Evolutionary conservation across 495 filamentous ascomycete species (phyloP).

Genomic region (Podospora pseudoanserina): DNA sequence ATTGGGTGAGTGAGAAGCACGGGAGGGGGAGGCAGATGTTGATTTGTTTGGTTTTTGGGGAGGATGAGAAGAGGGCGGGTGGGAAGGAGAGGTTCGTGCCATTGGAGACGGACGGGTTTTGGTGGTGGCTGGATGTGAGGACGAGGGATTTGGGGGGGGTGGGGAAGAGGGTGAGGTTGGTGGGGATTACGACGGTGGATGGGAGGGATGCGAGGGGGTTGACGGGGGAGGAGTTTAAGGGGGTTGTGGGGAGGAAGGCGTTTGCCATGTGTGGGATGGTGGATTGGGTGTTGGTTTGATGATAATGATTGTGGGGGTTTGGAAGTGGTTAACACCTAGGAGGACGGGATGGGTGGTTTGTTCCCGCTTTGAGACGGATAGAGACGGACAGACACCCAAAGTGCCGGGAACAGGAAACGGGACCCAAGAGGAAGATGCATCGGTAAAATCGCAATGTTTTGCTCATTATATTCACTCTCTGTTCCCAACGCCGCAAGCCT

Average conservation of each 20-base stretch:
- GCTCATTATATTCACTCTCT: not conserved
- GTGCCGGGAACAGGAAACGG: not conserved
- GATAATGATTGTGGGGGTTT: too few relatives aligned
- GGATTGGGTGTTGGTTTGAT: slow-evolving; percentile 63
- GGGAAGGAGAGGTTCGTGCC: slow-evolving; percentile 64
- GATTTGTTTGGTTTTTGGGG: slow-evolving; percentile 62
- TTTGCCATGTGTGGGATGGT: slow-evolving; percentile 62
- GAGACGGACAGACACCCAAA: not conserved
- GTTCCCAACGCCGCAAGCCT: not conserved
- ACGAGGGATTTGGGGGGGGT: slow-evolving; percentile 61
- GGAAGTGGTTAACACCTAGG: too few relatives aligned
- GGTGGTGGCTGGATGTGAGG: slow-evolving; percentile 73
- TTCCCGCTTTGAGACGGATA: not conserved
- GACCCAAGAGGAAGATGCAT: not conserved
- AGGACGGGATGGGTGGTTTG: not conserved
- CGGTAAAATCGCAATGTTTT: not conserved
- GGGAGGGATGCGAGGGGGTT: slow-evolving; percentile 65
- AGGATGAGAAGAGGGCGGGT: slow-evolving; percentile 51
- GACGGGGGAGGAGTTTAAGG: slow-evolving; percentile 60
- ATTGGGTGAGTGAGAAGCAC: slow-evolving; percentile 69
- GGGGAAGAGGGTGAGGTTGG: slow-evolving; percentile 62
- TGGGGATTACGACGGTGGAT: slow-evolving; percentile 60
- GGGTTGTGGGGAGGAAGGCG: slow-evolving; percentile 54
- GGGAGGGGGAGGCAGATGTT: slow-evolving; percentile 60
- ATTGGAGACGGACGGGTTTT: slow-evolving; percentile 58